Base-by-base conservation (phyloP, 116 monocot species). In the Zostera marina region DNA sequence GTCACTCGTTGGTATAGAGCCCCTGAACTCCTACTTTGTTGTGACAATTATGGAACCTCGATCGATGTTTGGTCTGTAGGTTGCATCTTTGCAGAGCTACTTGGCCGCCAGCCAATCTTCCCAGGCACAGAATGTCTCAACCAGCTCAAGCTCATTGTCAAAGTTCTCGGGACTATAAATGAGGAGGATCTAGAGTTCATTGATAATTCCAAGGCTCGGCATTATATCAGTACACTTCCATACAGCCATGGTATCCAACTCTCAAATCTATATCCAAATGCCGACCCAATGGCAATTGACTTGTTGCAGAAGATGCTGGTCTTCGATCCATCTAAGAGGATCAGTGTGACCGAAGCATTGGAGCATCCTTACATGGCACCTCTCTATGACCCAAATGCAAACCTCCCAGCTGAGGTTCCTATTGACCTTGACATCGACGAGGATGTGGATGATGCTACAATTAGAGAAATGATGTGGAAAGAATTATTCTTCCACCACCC, bases 31-130 rank as follows among this genome's bases (percentile, higher is more conserved):
- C 74, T 85, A 8, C 77, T 85, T 3, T 77, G 85, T 54, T 85
- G 85, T 55, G 80, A 85, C 41, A 77, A 77, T 45, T 85, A 85
- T 52, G 81, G 77, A 22, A 78, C 85, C 12, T 85, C 85, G 32
- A 85, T 85, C 8, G 85, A 85, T 49, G 81, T 85, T 7, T 85
- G 85, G 85, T 85, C 85, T 5, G 85, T 85, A 11, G 85, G 85
- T 11, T 85, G 85, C 77, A 85, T 85, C 47, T 80, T 85, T 63
- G 80, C 85, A 19, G 85, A 85, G 66, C 32, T 85, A 17, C 75
- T 85, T 12, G 85, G 85, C 5, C 72, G 81, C 21, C 74, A 80
- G 49, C 85, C 85, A 39, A 75, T 85, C 41, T 85, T 85, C 40
- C 85, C 81, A 17, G 85, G 85, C 46, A 73, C 75, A 0, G 85